Base-by-base conservation (phyloP, 495 filamentous ascomycete species). In the Neurospora pannonica region DNA sequence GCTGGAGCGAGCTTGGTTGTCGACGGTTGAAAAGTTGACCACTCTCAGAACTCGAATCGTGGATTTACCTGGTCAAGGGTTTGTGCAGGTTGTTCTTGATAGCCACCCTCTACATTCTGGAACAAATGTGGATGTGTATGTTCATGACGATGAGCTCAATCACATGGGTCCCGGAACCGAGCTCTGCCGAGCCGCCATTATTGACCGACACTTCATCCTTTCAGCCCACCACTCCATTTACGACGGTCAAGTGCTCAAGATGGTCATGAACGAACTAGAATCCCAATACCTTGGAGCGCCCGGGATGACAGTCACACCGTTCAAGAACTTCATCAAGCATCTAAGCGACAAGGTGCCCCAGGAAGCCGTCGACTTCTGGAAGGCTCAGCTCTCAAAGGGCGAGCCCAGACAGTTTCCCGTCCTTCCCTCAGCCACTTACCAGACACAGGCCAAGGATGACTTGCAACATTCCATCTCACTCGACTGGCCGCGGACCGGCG, bases 151-250 rank as follows among this genome's bases (percentile, higher is more conserved):
- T 43, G 42, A n/a, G 42, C 42, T 8, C 0, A 43, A 43, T 43
- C 42, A 43, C 42, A 43, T 43, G 42, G 42, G 42, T 2, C 42
- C 42, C 6, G 42, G 42, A 6, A 43, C 42, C 42, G 42, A 46
- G 0, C 74, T 84, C 0, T 74, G 78, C 21, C 72, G 77, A 34
- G 80, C 77, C 39, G 73, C 80, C 7, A 74, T 83, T 21, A 73
- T 78, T 21, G 21, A 40, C 11, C 73, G 46, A 21, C 19, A 39
- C 11, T 67, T 84, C 69, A 88, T 91, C 78, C 81, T 89, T 84
- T 89, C 87, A 15, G 83, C 89, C 6, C 90, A 92, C 73, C 90
- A 92, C 75, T 85, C 88, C 1, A 77, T 92, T 4, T 92, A 91
- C 76, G 90, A 92, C 72, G 89, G 89, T 37, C 92, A 89, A 88